Evolutionary conservation across 1,139 yeast genomes (phyloP), one percentile per base, ranked within the genome.

Genomic region (Lodderomyces orthopsilosis): DNA sequence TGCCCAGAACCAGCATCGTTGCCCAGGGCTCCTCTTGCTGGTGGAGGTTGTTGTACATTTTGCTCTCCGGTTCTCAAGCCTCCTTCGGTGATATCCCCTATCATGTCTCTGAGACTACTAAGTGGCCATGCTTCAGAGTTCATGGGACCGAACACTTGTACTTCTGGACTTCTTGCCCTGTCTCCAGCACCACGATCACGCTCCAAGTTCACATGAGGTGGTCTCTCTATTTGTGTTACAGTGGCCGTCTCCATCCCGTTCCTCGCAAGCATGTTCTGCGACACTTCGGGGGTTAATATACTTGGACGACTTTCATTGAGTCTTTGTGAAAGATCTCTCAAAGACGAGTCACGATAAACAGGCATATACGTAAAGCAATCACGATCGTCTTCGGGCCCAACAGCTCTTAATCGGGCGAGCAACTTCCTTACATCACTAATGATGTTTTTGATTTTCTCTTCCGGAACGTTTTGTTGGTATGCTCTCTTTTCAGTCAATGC

Each of bases 401-500:
- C 51, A 1, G 63, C 55, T 13, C 65, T 46, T 33, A 70, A 52
- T 12, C 53, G 49, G 1, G 60, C 62, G 35, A 66, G 53, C 13
- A 61, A 61, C 22, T 59, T 54, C 33, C 68, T 56, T 18, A 67
- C 70, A 9, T 62, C 62, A 3, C 55, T 48, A 5, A 68, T 64
- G 2, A 57, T 46, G 6, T 46, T 40, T 22, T 54, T 49, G 24
- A 70, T 64, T 35, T 56, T 61, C 1, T 37, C 22, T 10, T 55
- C 47, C 0, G 59, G 47, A 36, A 59, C 67, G 26, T 59, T 51
- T 49, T 70, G 76, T 45, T 72, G 77, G 44, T 57, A 56, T 3
- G 76, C 71, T 41, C 77, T 59, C 38, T 56, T 66, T 50, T 70
- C 76, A 10, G 75, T 66, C 10, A 72, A 56, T 3, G 66, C 52